These are phyloP conservation scores for Phialophora expanda DNA, from an alignment of 2,329 filamentous ascomycete genomes.

Conservation along the genomic window DNA sequence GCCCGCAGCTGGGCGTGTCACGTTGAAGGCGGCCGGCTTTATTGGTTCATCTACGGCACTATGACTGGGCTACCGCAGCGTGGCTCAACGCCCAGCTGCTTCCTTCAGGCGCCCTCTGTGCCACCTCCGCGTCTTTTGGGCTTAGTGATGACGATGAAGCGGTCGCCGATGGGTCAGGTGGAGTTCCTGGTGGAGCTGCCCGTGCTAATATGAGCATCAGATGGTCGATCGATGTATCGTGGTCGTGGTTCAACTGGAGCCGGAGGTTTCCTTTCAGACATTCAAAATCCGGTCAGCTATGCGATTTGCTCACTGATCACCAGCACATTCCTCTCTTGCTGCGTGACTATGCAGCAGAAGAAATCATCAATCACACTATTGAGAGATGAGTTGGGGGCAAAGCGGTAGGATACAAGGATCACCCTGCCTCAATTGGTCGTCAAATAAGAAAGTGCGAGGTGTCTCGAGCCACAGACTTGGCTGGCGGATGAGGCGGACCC, in stretches of 20 bases:
- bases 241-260: slow-evolving; percentile 18
- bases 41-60: slow-evolving; percentile 26
- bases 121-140: slow-evolving; percentile 26
- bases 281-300: slow-evolving; percentile 27
- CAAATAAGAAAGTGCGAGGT: neutral
- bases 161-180: slow-evolving; percentile 19
- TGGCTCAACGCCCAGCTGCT: slow-evolving; percentile 28
- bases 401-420: neutral
- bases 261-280: slow-evolving; percentile 19
- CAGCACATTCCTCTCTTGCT: slow-evolving; percentile 19
- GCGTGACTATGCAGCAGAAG: slow-evolving; percentile 30
- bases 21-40: slow-evolving; percentile 4
- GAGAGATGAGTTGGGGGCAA: neutral
- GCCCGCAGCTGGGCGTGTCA: slow-evolving; percentile 28
- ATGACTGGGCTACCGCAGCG: slow-evolving; percentile 25
- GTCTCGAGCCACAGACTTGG: neutral
- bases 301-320: slow-evolving; percentile 20
- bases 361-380: slow-evolving; percentile 3
- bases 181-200: slow-evolving; percentile 15
- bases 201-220: slow-evolving; percentile 24
- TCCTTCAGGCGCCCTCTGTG: slow-evolving; percentile 29
- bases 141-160: slow-evolving; percentile 36
- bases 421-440: neutral
- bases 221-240: slow-evolving; percentile 28
- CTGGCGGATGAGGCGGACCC: neutral